Base-by-base conservation (phyloP, 768 basidiomycete species). In the Lactarius hengduanensis region DNA sequence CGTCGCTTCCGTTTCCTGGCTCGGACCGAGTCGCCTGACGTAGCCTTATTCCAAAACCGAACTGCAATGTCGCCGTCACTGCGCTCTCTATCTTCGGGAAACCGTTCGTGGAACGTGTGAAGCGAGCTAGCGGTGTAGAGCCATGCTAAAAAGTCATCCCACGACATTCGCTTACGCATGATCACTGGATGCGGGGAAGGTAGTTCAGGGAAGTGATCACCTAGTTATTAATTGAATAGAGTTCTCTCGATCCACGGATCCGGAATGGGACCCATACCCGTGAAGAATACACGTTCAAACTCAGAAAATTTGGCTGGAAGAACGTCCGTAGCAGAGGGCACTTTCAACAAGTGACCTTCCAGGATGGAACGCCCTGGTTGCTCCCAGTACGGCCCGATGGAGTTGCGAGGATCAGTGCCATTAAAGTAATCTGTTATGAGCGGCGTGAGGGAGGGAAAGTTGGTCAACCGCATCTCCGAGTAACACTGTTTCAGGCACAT, bases 281-380 rank as follows among this genome's bases (percentile, higher is more conserved):
- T 81, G 73, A 87, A 90, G 72, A 81, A 89, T 1, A 84, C 78
- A 16, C 86, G 78, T 50, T 84, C 78, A 59, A 85, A 78, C 34
- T 81, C 76, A 36, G 72, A 73, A 60, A 84, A 80, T 1, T 73
- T 73, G 43, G 72, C 74, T 6, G 77, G 77, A 53, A 77, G 71
- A 57, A 80, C 70, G 10, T 70, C 66, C 0, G 70, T 71, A 2
- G 88, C 84, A 53, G 82, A 80, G 0, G 88, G 90, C n/a, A 94
- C 82, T 34, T 85, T 84, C 8, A 86, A 79, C 3, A 94, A 82
- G 72, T 91, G 85, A 7, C 80, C 80, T 63, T 91, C 88, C 28
- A 94, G 81, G 68, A 93, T 87, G 0, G 83, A 84, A 15, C 93
- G 82, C 18, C 93, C 93, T 0, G 93, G 92, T 36, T 88, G 86